phyloP scores from a whole-genome alignment of 1,284 basidiomycete genomes.

The Ustilago xerochloae region DNA sequence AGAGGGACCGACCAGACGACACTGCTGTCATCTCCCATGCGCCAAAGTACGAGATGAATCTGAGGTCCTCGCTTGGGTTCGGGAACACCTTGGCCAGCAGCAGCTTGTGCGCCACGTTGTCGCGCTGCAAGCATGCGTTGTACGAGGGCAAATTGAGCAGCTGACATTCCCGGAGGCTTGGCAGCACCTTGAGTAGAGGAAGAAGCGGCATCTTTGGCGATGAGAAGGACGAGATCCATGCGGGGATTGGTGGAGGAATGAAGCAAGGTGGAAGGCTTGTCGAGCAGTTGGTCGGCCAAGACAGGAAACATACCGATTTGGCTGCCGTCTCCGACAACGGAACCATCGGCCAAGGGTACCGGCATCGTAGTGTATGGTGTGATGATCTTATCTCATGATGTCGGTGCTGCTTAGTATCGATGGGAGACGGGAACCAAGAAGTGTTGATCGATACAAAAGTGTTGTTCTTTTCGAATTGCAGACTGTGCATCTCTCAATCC shows the following conservation, averaged over 20 bases:
- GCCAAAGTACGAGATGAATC: slow-evolving; percentile 41
- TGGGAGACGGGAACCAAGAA: neutral
- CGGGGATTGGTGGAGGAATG: slow-evolving; percentile 44
- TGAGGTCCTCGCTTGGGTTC: slow-evolving; percentile 45
- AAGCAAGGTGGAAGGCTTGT: slow-evolving; percentile 31
- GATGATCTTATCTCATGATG: slow-evolving; percentile 2
- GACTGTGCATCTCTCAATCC: slow-evolving; percentile 5
- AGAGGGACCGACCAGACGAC: slow-evolving; percentile 36
- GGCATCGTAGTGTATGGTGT: slow-evolving; percentile 4
- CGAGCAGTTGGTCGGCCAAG: slow-evolving; percentile 32
- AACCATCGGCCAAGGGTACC: slow-evolving; percentile 26
- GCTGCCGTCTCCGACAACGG: slow-evolving; percentile 39
- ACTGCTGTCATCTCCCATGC: slow-evolving; percentile 43
- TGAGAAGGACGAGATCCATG: slow-evolving; percentile 49
- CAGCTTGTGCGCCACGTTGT: slow-evolving; percentile 33
- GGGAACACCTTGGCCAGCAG: slow-evolving; percentile 8
- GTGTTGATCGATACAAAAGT: neutral
- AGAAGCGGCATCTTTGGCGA: slow-evolving; percentile 33
- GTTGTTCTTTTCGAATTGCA: slow-evolving; percentile 8
- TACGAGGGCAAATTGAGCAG: slow-evolving; percentile 41
- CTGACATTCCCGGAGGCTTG: slow-evolving; percentile 39
- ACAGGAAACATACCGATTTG: slow-evolving; percentile 40
- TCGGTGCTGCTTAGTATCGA: neutral
- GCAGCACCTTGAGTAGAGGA: slow-evolving; percentile 10
- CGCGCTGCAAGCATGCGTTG: slow-evolving; percentile 47